Evolutionary conservation across 2,329 filamentous ascomycete genomes (phyloP), one percentile per base, ranked within the genome.

Genomic region (Helminthosporium solani): DNA sequence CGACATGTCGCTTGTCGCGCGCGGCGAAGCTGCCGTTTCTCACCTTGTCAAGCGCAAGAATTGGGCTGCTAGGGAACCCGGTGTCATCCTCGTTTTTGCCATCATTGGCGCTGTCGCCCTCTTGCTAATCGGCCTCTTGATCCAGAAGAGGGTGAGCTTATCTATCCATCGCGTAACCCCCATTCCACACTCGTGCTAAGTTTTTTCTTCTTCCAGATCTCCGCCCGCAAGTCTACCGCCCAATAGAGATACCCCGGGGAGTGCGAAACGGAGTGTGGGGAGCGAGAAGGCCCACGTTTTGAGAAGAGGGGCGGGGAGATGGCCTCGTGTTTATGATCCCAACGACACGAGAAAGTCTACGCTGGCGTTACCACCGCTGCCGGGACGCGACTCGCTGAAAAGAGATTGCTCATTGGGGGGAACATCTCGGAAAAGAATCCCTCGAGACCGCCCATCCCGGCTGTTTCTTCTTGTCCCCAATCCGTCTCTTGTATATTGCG

Each of bases 41-140:
- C 66, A 70, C 41, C 57, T 83, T 51, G 63, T 71, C 61, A 82
- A 77, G 73, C 77, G 82, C 70, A 61, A 64, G 46, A 81, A 83
- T 73, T 85, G 79, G 78, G 80, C 82, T 19, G 56, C 68, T 50
- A 59, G 68, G 25, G 78, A 85, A 60, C 75, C 78, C 35, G 82
- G 82, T 66, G 80, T 84, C 52, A 74, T 85, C 40, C 71, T 84
- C 53, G 82, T 85, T 46, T 82, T 85, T 68, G 75, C 71, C 67
- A 81, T 85, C 56, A 73, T 84, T 65, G 79, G 79, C 60, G 58
- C 82, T 49, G 78, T 85, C 54, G 74, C 50, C 31, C 45, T 77
- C 49, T 75, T 80, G 20, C 63, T 85, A 39, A 52, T 77, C 44
- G 57, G 61, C 40, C 72, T 85, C 33, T 76, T 78, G 61, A 57